phyloP scores from a whole-genome alignment of 208 protist genomes.

The Trypanosoma grayi region DNA sequence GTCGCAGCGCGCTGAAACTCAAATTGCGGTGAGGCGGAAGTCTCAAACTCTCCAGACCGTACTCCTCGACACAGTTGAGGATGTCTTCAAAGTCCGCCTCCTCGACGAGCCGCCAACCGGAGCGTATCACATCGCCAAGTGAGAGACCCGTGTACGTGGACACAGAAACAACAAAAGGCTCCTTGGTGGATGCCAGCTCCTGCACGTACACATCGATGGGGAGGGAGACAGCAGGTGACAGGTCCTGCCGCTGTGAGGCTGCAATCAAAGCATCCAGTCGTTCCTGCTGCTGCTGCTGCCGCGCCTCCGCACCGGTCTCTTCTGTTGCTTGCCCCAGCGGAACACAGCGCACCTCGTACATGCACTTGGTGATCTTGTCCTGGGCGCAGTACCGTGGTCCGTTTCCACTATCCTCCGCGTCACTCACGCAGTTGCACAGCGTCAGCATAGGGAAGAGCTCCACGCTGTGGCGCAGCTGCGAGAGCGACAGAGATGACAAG shows the following conservation, averaged over 20 bases:
- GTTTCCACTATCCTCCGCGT: constrained; percentile 70
- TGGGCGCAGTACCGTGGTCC: constrained; percentile 75
- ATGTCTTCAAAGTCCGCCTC: constrained; percentile 68
- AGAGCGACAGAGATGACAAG: constrained; percentile 6
- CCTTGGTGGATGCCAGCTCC: constrained; percentile 39
- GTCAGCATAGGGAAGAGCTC: constrained; percentile 72
- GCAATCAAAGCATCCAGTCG: constrained; percentile 52
- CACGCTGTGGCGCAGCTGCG: background rate
- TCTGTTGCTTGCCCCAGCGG: constrained; percentile 1
- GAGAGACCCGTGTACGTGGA: constrained; percentile 72
- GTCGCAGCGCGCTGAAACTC: constrained; percentile 58
- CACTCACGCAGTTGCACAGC: constrained; percentile 68
- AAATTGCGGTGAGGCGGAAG: constrained; percentile 77
- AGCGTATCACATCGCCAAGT: constrained; percentile 78
- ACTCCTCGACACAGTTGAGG: constrained; percentile 60
- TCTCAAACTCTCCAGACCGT: constrained; percentile 34
- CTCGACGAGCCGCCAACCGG: constrained; percentile 70
- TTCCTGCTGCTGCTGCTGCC: constrained; percentile 26
- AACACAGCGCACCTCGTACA: constrained; percentile 69
- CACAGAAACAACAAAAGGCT: constrained; percentile 60
- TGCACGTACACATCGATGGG: constrained; percentile 74
- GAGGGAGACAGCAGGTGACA: constrained; percentile 38
- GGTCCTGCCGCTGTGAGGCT: constrained; percentile 23
- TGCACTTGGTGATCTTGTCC: constrained; percentile 56
- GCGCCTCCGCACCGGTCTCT: background rate